phyloP scores from a whole-genome alignment of 192 early-diverging fungal genomes.

The Backusella westeae region DNA sequence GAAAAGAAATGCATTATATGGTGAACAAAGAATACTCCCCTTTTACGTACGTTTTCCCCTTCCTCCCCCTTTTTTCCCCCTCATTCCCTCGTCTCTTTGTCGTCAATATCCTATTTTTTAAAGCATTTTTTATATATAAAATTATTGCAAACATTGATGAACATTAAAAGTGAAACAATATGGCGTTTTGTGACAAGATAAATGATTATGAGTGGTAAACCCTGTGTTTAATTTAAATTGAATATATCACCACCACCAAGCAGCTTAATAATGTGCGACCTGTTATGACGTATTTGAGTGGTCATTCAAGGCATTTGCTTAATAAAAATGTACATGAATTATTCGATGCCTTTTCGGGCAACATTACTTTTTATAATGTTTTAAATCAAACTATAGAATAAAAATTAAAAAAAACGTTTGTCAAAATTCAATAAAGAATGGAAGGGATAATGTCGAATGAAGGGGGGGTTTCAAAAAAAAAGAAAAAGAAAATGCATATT shows the following conservation, averaged over 20 bases:
- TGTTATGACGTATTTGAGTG: too few relatives aligned
- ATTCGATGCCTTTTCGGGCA: neutral
- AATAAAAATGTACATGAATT: neutral
- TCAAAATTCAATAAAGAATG: neutral
- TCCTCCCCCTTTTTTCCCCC: neutral
- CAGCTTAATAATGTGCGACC: too few relatives aligned
- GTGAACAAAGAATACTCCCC: neutral
- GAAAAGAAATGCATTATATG: slow-evolving; percentile 45
- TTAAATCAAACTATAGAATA: neutral
- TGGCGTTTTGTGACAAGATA: too few relatives aligned
- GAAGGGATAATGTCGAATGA: neutral
- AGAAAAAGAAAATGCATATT: neutral
- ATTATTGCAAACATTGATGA: too few relatives aligned
- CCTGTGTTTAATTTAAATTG: too few relatives aligned
- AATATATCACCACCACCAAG: too few relatives aligned
- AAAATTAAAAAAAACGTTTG: neutral
- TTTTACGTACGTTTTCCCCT: neutral
- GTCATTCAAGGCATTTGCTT: neutral
- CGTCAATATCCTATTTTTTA: neutral
- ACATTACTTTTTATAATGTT: neutral
- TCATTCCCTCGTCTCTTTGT: neutral
- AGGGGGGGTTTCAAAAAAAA: neutral
- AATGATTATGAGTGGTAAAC: too few relatives aligned
- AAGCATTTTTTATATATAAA: too few relatives aligned
- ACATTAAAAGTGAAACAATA: too few relatives aligned